phyloP scores from a whole-genome alignment of 345 rosid genomes.

The Salix caprea region DNA sequence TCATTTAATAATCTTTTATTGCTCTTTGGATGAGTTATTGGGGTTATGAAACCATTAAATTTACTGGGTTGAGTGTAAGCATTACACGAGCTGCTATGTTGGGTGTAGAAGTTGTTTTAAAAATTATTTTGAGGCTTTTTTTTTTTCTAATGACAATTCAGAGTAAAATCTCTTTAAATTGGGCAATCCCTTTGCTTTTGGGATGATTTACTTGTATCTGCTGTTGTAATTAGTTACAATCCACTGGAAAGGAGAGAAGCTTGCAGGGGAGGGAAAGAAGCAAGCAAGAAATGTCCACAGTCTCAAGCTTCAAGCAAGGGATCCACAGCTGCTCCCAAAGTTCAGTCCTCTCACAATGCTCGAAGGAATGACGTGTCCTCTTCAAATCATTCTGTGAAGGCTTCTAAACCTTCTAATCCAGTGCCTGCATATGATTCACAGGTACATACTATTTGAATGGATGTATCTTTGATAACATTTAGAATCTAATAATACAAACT shows the following conservation, averaged over 20 bases:
- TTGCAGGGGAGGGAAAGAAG: constrained; percentile 88
- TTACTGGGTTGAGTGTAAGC: not conserved
- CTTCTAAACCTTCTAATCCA: constrained; percentile 45
- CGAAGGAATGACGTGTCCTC: constrained; percentile 55
- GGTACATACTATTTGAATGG: constrained; percentile 35
- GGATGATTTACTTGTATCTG: not conserved
- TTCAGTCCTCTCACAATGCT: constrained; percentile 53
- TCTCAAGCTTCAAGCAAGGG: constrained; percentile 58
- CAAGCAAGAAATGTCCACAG: constrained; percentile 56
- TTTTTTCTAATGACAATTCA: not conserved
- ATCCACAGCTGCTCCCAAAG: constrained; percentile 51
- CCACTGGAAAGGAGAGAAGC: constrained; percentile 89
- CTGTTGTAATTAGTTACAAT: constrained; percentile 51
- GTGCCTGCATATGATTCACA: constrained; percentile 73
- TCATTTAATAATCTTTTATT: not conserved
- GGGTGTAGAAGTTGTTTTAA: not conserved
- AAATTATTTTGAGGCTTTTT: not conserved
- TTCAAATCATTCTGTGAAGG: constrained; percentile 46
- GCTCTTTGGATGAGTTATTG: not conserved
- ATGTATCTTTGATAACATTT: not conserved
- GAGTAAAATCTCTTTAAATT: not conserved
- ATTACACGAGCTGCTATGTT: not conserved
- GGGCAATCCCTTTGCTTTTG: not conserved
- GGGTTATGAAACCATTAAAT: not conserved
- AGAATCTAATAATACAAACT: not conserved